Percentiles rank a stretch among this genome's conserved stretches.
Conservation (phyloP, 1,284 basidiomycete species). For the Heterobasidion occidentale region DNA sequence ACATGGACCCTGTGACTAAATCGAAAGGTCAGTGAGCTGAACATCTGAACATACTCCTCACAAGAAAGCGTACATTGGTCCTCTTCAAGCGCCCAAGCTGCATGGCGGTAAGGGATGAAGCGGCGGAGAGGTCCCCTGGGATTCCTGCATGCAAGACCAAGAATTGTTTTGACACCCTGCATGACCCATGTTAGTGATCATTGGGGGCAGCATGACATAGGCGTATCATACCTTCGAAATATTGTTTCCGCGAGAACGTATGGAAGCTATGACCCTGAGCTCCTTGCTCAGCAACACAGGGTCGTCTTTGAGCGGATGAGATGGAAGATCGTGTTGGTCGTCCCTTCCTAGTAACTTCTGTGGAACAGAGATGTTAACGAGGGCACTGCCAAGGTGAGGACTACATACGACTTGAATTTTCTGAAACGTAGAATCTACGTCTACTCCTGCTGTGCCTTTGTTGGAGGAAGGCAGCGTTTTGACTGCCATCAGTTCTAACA, state of each 20-base stretch:
- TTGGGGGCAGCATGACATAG: too few species aligned
- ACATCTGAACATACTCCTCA: neutral
- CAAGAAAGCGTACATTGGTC: constrained; percentile 23
- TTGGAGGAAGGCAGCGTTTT: constrained; percentile 20
- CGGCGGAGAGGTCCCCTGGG: constrained; percentile 28
- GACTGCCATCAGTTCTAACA: constrained; percentile 34
- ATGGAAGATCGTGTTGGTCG: neutral
- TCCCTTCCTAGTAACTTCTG: neutral
- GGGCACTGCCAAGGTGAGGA: neutral
- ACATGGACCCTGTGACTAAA: constrained; percentile 1
- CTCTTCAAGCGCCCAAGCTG: constrained; percentile 40
- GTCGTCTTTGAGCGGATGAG: neutral
- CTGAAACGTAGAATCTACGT: neutral
- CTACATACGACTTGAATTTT: neutral
- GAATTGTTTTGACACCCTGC: constrained; percentile 16
- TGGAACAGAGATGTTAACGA: neutral
- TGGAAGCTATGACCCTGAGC: constrained; percentile 4
- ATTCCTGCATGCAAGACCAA: constrained; percentile 27
- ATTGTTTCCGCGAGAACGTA: neutral
- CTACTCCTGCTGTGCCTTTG: constrained; percentile 8
- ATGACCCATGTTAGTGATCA: neutral
- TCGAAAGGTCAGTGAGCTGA: neutral
- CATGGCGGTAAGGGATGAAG: constrained; percentile 45
- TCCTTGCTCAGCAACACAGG: constrained; percentile 7
- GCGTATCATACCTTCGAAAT: neutral